These are phyloP conservation scores for Eimeria praecox DNA, from an alignment of 169 alveolate species.

Conservation along the genomic window DNA sequence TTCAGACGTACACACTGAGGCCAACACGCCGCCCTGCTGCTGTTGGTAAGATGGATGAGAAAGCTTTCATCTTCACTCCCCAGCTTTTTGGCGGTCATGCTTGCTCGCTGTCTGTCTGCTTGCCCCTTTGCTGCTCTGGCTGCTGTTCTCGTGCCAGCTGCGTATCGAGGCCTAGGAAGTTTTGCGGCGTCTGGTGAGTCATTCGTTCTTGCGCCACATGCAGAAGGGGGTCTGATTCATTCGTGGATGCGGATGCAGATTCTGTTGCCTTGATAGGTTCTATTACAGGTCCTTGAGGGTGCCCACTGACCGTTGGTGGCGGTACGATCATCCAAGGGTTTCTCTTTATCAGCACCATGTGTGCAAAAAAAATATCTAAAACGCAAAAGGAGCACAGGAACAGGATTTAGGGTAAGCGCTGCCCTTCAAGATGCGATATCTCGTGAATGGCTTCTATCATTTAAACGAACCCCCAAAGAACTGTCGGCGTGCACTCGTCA, in stretches of 20 bases:
- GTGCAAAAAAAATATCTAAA: slow-evolving; percentile 48
- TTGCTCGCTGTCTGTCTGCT: slow-evolving; percentile 5
- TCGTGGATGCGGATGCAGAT: background rate
- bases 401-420: background rate
- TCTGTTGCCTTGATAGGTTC: slow-evolving; percentile 6
- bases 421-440: background rate
- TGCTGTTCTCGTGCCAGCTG: background rate
- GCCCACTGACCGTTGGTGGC: slow-evolving; percentile 14
- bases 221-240: slow-evolving; percentile 21
- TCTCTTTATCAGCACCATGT: slow-evolving; percentile 71
- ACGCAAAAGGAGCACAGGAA: background rate
- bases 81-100: background rate
- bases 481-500: background rate
- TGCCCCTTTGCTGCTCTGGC: background rate
- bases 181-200: slow-evolving; percentile 23
- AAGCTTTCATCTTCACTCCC: background rate
- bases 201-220: slow-evolving; percentile 14
- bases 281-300: background rate
- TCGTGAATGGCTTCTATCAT: background rate
- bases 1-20: background rate
- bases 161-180: slow-evolving; percentile 10
- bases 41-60: background rate
- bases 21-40: background rate
- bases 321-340: slow-evolving; percentile 61
- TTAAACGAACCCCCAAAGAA: background rate